Conservation (phyloP, 176 grass and related monocot genomes). For the Tillandsia fasciculata region DNA sequence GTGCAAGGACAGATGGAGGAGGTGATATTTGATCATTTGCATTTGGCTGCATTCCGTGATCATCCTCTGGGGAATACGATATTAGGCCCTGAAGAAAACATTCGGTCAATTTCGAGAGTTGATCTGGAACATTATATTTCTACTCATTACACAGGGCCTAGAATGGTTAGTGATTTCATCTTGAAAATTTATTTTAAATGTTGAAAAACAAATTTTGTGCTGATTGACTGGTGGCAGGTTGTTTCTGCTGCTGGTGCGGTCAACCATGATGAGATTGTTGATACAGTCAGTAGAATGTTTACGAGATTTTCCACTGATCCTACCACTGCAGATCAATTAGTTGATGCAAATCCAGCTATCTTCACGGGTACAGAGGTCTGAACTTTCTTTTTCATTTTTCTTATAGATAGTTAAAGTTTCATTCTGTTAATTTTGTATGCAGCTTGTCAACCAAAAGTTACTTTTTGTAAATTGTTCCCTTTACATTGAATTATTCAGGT, state of each 20-base stretch:
- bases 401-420: background rate
- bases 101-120: slow-evolving; percentile 48
- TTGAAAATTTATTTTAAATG: slow-evolving; percentile 5
- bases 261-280: slow-evolving; percentile 77
- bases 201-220: too few species aligned
- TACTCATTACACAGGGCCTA: slow-evolving; percentile 81
- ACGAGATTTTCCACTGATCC: slow-evolving; percentile 77
- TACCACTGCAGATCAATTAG: slow-evolving; percentile 77
- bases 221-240: slow-evolving; percentile 37
- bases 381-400: background rate
- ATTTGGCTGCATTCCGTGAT: slow-evolving; percentile 66
- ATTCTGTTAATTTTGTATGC: background rate
- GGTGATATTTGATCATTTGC: slow-evolving; percentile 97
- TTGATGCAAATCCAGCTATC: slow-evolving; percentile 60
- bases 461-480: slow-evolving; percentile 8
- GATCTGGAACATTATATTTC: slow-evolving; percentile 83
- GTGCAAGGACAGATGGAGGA: slow-evolving; percentile 88
- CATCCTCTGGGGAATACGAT: slow-evolving; percentile 92
- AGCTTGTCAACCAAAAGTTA: background rate
- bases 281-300: slow-evolving; percentile 60
- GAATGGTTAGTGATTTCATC: slow-evolving; percentile 47
- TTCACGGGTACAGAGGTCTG: slow-evolving; percentile 82
- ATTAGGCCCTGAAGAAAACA: slow-evolving; percentile 88
- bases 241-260: slow-evolving; percentile 86
- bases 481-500: slow-evolving; percentile 38